phyloP scores from a whole-genome alignment of 352 stramenopile genomes.

The Phytophthora citrophthora region DNA sequence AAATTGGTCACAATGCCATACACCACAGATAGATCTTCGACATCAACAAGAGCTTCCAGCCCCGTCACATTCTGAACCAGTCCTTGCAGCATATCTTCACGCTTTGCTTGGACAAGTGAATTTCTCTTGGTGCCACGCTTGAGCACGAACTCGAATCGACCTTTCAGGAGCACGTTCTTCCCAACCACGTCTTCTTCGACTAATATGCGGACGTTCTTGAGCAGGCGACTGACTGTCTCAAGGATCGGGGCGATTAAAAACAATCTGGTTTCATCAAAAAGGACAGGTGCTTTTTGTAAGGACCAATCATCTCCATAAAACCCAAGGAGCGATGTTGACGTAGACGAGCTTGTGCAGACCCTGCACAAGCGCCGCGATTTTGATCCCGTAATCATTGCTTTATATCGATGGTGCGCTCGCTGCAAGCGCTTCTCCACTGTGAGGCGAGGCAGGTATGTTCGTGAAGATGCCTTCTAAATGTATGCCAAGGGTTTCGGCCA shows the following conservation, averaged over 20 bases:
- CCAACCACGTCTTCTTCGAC: conserved; percentile 26
- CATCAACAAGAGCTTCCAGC: conserved; percentile 36
- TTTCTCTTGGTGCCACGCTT: conserved; percentile 35
- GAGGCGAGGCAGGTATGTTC: no score
- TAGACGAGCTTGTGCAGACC: no score
- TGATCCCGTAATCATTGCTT: no score
- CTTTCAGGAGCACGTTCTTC: conserved; percentile 31
- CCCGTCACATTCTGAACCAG: conserved; percentile 36
- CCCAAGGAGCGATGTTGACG: no score
- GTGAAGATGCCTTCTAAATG: no score
- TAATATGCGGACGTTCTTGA: conserved; percentile 24
- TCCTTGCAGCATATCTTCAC: conserved; percentile 36
- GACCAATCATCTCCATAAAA: no score
- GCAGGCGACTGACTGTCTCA: conserved; percentile 26
- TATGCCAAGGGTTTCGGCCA: no score
- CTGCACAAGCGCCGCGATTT: no score
- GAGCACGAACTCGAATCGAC: conserved; percentile 43
- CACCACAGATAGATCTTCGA: conserved; percentile 22
- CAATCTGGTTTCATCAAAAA: no score
- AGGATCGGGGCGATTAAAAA: conserved; percentile 19
- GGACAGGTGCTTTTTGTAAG: no score
- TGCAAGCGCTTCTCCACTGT: no score
- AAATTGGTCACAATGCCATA: conserved; percentile 36
- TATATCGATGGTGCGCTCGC: no score
- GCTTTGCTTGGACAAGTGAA: conserved; percentile 36